A percentile compares a stretch with the other conserved stretches of the same genome.
phyloP scores from a whole-genome alignment of 2,329 filamentous ascomycete species.

The Colletotrichum gloeosporioides region DNA sequence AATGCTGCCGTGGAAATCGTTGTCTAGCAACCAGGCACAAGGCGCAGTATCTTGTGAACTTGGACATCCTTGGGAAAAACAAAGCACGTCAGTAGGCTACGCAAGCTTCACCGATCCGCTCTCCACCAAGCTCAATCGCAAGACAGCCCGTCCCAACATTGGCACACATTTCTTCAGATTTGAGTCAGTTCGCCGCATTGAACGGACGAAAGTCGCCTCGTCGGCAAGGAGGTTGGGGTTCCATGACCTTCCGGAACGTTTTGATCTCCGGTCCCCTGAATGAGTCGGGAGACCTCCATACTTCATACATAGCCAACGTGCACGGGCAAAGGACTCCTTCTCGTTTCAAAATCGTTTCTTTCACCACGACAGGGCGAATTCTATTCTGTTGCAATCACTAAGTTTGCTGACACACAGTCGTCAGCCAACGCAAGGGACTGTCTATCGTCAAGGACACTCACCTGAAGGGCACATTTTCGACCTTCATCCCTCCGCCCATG shows the following conservation, averaged over 20 bases:
- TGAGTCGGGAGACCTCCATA: neutral
- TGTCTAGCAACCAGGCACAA: neutral
- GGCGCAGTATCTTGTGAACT: neutral
- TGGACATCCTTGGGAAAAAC: neutral
- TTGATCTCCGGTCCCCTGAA: neutral
- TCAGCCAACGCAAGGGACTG: neutral
- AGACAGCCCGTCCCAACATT: neutral
- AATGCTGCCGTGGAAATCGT: neutral
- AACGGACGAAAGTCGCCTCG: constrained; percentile 1
- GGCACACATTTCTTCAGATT: neutral
- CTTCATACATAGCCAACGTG: neutral
- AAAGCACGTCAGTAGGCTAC: neutral
- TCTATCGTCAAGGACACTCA: neutral
- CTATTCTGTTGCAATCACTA: neutral
- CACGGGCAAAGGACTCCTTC: neutral
- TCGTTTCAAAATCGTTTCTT: constrained; percentile 11
- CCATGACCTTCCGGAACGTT: constrained; percentile 20
- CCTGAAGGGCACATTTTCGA: neutral
- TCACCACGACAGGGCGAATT: neutral
- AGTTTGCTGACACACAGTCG: neutral
- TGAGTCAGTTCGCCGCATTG: constrained; percentile 10
- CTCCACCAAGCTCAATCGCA: neutral
- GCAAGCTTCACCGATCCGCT: neutral
- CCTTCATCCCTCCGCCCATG: neutral
- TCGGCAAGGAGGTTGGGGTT: neutral